A percentile compares a stretch with the other conserved stretches of the same genome.
Evolutionary conservation across 1,139 yeast species (phyloP).

Genomic region (Yamadazyma songkhlaensis): DNA sequence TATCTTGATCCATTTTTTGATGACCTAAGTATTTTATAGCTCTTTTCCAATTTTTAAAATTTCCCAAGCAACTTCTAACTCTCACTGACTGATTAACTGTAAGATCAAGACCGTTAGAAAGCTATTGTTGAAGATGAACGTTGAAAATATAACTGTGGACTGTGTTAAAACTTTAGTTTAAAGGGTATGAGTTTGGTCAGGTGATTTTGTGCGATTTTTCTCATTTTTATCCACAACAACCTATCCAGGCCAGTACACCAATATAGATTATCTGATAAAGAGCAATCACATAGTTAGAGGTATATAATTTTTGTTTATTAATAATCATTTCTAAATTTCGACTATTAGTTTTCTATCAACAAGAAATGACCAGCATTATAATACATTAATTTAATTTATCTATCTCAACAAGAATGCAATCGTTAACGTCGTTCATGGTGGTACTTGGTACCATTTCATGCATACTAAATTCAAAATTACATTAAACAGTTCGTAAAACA

Average conservation of each 20-base stretch:
- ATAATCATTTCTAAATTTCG: conserved; percentile 5
- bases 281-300: too few species aligned
- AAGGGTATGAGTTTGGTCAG: conserved; percentile 1
- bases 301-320: conserved; percentile 3
- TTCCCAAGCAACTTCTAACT: too few species aligned
- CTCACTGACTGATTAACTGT: too few species aligned
- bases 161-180: not conserved
- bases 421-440: not conserved
- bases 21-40: not conserved
- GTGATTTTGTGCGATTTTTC: conserved; percentile 4
- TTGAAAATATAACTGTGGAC: not conserved
- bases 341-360: conserved; percentile 6
- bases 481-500: conserved; percentile 5
- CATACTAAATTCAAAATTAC: conserved; percentile 8
- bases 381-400: conserved; percentile 6
- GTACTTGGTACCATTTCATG: not conserved
- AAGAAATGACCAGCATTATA: conserved; percentile 6
- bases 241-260: not conserved
- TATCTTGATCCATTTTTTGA: conserved; percentile 13
- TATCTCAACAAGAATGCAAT: conserved; percentile 10
- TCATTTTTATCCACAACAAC: not conserved
- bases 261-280: not conserved
- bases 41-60: not conserved
- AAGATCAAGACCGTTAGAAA: too few species aligned
- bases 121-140: too few species aligned